Evolutionary conservation across 2,329 filamentous ascomycete genomes (phyloP), one percentile per base, ranked within the genome.

Genomic region (Didymella pinodella): DNA sequence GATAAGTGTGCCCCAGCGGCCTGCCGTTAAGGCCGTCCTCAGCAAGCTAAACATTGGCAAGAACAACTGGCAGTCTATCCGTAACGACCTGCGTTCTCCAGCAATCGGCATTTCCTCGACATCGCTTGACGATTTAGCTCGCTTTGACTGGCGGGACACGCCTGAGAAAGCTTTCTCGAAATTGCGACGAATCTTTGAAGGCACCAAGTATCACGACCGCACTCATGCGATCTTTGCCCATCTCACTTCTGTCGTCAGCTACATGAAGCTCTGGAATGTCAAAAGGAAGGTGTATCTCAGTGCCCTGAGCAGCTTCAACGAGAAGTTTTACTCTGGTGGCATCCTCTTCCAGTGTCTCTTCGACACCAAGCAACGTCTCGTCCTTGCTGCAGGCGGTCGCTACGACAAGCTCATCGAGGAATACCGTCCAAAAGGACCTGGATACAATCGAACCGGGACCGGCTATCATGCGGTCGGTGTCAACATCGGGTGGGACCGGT

Each of bases 331-430:
- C 76, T 82, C 86, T 18, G 74, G 75, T 0, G 93, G 93, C 7
- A 83, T 98, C 28, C 82, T 98, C 43, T 98, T 99, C 74, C 91
- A 96, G 61, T 97, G 93, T 70, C 80, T 97, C 2, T 92, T 93
- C 64, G 94, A 98, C 74, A 88, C 86, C 62, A 96, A 92, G 74
- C 86, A 89, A 61, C 81, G 82, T 67, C 90, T 95, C 66, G 91
- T 98, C 0, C 92, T 98, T 71, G 95, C 94, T 6, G 95, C 93
- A 31, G 95, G 96, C 49, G 95, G 95, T 2, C 87, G 95, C 48
- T 99, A 99, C 74, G 96, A 99, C 74, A 87, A 88, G 47, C 81
- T 99, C 20, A 94, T 99, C 64, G 88, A 88, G 73, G 91, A 96
- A 61, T 91, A 96, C 71, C 86, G 89, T 8, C 90, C 91, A 5